Conservation (phyloP, 768 basidiomycete genomes). For the Psilocybe subaeruginosa region DNA sequence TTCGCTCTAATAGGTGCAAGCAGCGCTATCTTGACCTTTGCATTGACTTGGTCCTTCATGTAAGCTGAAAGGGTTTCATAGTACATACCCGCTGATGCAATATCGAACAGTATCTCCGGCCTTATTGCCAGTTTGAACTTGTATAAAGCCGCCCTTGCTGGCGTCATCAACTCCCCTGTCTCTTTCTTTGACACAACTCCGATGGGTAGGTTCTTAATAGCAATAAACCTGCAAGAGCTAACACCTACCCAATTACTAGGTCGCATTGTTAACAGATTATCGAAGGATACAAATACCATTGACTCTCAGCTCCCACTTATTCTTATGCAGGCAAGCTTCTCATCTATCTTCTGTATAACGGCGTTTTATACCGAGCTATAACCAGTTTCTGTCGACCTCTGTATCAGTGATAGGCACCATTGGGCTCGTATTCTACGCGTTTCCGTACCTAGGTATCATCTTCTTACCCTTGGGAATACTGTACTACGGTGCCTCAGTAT, state of each 20-base stretch:
- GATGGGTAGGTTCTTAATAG: conserved; percentile 40
- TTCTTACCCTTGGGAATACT: conserved; percentile 56
- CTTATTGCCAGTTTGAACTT: conserved; percentile 48
- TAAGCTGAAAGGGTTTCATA: conserved; percentile 24
- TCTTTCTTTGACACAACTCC: conserved; percentile 80
- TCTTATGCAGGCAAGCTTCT: conserved; percentile 43
- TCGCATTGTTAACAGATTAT: conserved; percentile 57
- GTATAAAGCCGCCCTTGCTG: conserved; percentile 56
- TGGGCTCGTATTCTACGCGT: conserved; percentile 66
- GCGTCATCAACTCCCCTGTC: conserved; percentile 61
- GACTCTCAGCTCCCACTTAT: conserved; percentile 52
- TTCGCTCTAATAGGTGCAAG: conserved; percentile 38
- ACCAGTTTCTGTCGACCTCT: conserved; percentile 43
- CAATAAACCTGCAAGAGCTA: neutral
- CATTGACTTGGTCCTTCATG: conserved; percentile 52
- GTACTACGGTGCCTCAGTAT: conserved; percentile 56
- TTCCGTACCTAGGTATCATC: conserved; percentile 68
- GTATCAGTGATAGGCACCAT: conserved; percentile 54
- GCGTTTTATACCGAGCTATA: neutral
- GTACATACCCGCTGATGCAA: neutral
- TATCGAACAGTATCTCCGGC: conserved; percentile 32
- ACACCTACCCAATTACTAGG: conserved; percentile 33
- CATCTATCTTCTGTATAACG: neutral
- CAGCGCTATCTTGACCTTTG: conserved; percentile 54
- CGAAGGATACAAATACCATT: conserved; percentile 64